Percentiles rank a stretch among this genome's conserved stretches.
These are phyloP conservation scores for Scedosporium dehoogii DNA, from an alignment of 2,329 filamentous ascomycete species.

Conservation along the genomic window DNA sequence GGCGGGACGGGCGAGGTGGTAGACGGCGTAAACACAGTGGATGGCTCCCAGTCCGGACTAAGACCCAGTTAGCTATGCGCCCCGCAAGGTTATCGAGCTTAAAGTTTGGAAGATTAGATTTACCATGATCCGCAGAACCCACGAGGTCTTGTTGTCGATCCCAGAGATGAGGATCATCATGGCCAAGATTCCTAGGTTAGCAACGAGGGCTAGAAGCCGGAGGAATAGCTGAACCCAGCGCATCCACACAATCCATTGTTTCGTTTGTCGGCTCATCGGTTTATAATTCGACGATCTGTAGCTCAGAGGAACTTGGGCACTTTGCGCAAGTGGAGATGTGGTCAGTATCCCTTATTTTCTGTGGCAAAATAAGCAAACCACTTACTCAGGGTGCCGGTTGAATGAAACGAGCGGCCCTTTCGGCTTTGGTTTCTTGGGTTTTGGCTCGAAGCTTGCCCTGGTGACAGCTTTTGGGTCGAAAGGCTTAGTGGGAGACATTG, in stretches of 20 bases:
- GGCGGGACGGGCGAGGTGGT: constrained; percentile 64
- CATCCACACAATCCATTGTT: constrained; percentile 58
- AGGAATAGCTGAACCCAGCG: constrained; percentile 61
- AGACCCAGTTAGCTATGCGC: neutral
- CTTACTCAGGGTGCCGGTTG: constrained; percentile 80
- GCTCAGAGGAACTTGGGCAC: constrained; percentile 53
- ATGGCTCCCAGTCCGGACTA: constrained; percentile 68
- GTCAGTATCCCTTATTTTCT: neutral
- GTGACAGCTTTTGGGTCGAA: constrained; percentile 86
- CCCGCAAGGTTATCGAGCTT: neutral
- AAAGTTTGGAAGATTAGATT: constrained; percentile 20
- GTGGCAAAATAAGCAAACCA: constrained; percentile 9
- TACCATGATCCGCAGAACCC: constrained; percentile 71
- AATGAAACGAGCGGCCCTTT: constrained; percentile 72
- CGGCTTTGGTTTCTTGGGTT: constrained; percentile 51
- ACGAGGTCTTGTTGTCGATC: constrained; percentile 53
- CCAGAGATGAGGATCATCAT: constrained; percentile 69
- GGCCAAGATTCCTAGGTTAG: constrained; percentile 60
- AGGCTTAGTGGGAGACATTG: constrained; percentile 35
- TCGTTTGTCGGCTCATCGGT: constrained; percentile 60
- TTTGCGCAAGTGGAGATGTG: constrained; percentile 14
- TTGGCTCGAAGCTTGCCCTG: constrained; percentile 63
- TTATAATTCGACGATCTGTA: constrained; percentile 51
- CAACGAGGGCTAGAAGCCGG: constrained; percentile 56
- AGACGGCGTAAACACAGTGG: constrained; percentile 68